phyloP scores from a whole-genome alignment of 2,329 filamentous ascomycete genomes.

The Elsinoe arachidis region DNA sequence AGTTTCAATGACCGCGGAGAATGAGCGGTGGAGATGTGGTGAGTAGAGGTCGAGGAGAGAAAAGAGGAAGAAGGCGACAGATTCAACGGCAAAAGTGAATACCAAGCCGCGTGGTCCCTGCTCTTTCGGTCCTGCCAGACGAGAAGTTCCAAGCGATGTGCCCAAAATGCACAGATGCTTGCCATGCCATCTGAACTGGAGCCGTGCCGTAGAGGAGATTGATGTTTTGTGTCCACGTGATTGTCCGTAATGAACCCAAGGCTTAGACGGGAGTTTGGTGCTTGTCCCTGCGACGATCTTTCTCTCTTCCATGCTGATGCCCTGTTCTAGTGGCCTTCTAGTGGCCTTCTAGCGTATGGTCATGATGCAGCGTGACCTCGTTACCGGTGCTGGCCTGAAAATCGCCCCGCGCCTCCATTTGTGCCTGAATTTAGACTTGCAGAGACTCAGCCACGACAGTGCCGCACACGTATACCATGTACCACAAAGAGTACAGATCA shows the following conservation, averaged over 20 bases:
- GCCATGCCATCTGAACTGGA: neutral
- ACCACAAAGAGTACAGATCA: no score
- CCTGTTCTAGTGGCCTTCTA: neutral
- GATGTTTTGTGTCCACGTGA: no score
- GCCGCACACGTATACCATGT: no score
- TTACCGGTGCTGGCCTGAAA: neutral
- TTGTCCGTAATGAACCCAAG: no score
- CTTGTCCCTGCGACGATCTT: no score
- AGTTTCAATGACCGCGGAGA: no score
- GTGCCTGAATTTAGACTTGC: no score
- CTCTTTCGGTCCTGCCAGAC: neutral
- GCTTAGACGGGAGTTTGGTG: no score
- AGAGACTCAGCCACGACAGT: no score
- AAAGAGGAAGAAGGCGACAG: neutral
- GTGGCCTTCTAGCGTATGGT: neutral
- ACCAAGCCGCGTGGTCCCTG: neutral
- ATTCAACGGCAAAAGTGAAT: neutral
- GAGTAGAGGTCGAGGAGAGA: neutral
- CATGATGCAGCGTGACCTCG: neutral
- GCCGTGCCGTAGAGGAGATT: neutral
- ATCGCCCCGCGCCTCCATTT: no score
- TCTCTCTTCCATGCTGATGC: no score
- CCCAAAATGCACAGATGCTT: neutral
- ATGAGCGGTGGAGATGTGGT: no score
- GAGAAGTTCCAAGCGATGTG: neutral